phyloP scores from a whole-genome alignment of 805 yeast genomes.

The Yarrowia divulgata region DNA sequence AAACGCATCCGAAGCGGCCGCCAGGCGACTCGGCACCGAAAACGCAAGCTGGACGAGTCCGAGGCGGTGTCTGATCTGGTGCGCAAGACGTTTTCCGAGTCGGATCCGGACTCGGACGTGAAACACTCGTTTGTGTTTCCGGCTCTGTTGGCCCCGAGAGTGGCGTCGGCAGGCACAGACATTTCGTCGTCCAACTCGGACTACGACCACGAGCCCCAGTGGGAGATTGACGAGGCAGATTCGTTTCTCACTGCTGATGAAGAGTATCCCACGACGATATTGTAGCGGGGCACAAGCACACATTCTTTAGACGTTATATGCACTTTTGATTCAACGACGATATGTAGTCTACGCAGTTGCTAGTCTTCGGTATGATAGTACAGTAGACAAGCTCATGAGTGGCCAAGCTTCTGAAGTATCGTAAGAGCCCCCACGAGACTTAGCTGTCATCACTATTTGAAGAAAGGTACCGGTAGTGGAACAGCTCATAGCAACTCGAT shows the following conservation, averaged over 20 bases:
- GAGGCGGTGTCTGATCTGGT: slow-evolving; percentile 2
- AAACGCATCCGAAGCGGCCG: slow-evolving; percentile 58
- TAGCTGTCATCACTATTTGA: no score
- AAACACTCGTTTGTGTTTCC: slow-evolving; percentile 32
- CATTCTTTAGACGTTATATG: no score
- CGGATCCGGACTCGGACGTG: slow-evolving; percentile 27
- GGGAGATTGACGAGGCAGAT: slow-evolving; percentile 28
- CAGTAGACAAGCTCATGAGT: no score
- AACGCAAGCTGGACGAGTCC: slow-evolving; percentile 12
- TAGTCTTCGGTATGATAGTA: no score
- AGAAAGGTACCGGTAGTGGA: no score
- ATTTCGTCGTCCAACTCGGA: slow-evolving; percentile 28
- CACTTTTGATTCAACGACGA: no score
- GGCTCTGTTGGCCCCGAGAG: slow-evolving; percentile 11
- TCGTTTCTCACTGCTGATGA: slow-evolving; percentile 26
- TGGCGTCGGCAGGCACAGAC: background rate
- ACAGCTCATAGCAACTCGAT: no score
- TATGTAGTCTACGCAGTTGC: no score
- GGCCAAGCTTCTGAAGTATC: no score
- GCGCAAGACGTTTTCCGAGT: slow-evolving; percentile 26
- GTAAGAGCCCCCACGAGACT: no score
- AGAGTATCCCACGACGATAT: slow-evolving; percentile 6
- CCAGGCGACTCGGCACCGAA: slow-evolving; percentile 27
- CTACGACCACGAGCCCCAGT: slow-evolving; percentile 3
- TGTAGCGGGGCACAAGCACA: background rate